These are phyloP conservation scores for Neonectria faginata DNA, from an alignment of 2,329 filamentous ascomycete species.

Conservation along the genomic window DNA sequence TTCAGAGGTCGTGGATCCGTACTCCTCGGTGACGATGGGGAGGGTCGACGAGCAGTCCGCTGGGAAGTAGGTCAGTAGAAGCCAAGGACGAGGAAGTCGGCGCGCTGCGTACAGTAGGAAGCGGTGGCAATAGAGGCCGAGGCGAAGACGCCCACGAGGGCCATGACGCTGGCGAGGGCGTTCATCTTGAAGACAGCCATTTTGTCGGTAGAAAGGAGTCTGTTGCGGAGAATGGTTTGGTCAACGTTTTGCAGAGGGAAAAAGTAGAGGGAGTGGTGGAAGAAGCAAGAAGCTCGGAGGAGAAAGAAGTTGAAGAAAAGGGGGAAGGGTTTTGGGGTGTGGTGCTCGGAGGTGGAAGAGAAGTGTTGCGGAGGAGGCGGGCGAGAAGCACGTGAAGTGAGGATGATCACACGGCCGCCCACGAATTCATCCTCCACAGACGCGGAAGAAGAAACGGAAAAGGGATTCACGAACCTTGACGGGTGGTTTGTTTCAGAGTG, in stretches of 20 bases:
- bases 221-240: slow-evolving; percentile 1
- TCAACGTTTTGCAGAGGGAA: slow-evolving; percentile 15
- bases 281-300: neutral
- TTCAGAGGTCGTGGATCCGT: slow-evolving; percentile 49
- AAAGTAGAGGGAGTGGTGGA: neutral
- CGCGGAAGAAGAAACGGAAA: neutral
- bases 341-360: neutral
- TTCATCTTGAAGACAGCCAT: slow-evolving; percentile 49
- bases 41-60: slow-evolving; percentile 47
- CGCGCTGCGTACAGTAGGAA: slow-evolving; percentile 37
- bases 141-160: slow-evolving; percentile 39
- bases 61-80: slow-evolving; percentile 32
- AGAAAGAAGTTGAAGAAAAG: slow-evolving; percentile 8
- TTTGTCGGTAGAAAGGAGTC: slow-evolving; percentile 29
- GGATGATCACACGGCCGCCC: neutral
- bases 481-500: neutral
- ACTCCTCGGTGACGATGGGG: slow-evolving; percentile 46
- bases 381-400: neutral
- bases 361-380: neutral
- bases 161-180: slow-evolving; percentile 39
- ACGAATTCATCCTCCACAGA: neutral
- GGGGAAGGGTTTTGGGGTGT: neutral
- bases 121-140: slow-evolving; percentile 32
- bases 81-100: neutral
- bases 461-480: slow-evolving; percentile 11